A percentile compares a stretch with the other conserved stretches of the same genome.
Conservation (phyloP, 1,284 basidiomycete genomes). For the Cerioporus squamosus region DNA sequence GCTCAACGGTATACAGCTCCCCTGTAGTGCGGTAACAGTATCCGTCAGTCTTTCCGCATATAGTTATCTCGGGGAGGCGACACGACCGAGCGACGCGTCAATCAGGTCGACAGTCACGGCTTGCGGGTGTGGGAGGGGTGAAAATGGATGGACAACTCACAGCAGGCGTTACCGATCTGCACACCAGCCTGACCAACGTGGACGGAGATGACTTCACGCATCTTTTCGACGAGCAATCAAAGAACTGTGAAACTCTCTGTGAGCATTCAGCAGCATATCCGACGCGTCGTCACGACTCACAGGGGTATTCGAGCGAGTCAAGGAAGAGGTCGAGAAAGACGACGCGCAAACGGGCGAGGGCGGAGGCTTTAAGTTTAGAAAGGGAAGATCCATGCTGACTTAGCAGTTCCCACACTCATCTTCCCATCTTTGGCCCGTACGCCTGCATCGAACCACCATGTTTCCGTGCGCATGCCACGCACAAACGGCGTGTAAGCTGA, state of each 20-base stretch:
- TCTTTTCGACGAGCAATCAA: constrained; percentile 40
- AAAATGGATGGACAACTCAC: constrained; percentile 52
- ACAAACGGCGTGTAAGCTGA: constrained; percentile 13
- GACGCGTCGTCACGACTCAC: constrained; percentile 29
- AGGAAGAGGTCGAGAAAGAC: constrained; percentile 40
- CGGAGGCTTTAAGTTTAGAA: constrained; percentile 29
- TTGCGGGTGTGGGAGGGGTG: constrained; percentile 12
- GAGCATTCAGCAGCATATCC: neutral
- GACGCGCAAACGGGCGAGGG: constrained; percentile 28
- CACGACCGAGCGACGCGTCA: constrained; percentile 35
- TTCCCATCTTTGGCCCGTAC: neutral
- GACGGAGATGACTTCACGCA: constrained; percentile 94
- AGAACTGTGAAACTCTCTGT: constrained; percentile 9
- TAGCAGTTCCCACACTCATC: constrained; percentile 37
- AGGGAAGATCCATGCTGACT: constrained; percentile 32
- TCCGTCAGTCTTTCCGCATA: constrained; percentile 8
- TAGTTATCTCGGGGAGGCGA: neutral
- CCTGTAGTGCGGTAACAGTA: constrained; percentile 39
- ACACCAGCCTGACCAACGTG: constrained; percentile 97
- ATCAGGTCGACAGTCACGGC: constrained; percentile 3
- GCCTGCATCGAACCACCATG: neutral
- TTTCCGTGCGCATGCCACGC: constrained; percentile 6
- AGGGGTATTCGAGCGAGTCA: constrained; percentile 29
- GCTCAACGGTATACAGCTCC: constrained; percentile 95
- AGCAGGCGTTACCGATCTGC: constrained; percentile 96